Base-by-base conservation (phyloP, 139 green algal species). In the Bryopsis sp. region DNA sequence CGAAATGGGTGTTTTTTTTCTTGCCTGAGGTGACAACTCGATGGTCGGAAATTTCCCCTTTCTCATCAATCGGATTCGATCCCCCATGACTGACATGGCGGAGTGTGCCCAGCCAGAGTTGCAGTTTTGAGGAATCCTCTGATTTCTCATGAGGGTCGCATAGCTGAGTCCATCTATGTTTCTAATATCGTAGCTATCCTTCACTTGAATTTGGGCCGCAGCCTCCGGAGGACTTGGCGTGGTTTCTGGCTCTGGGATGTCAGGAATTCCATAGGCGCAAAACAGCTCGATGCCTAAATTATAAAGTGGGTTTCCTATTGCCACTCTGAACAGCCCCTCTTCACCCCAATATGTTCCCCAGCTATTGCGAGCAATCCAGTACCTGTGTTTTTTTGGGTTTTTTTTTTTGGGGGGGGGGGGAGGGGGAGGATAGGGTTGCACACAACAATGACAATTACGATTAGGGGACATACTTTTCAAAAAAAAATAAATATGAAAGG, bases 11-110 rank as follows among this genome's bases (percentile, higher is more conserved):
- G 24, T 36, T 57, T 50, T 38, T 47, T 6, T 72, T 60, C 28
- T 31, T 28, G n/a, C 63, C 43, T 70, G 63, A 31, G 63, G 63
- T 31, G 63, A 15, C 7, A 70, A 22, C 34, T 46, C 36, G 33
- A 80, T 46, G 24, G 76, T 32, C 22, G 80, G 79, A 48, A 47
- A 87, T 7, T 59, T 62, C 15, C 32, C 57, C 2, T 80, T 86
- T 47, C 68, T 38, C 46, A 63, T 47, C 28, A 86, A 84, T 37
- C 82, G 82, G 11, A 86, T 72, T 35, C 58, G 58, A 65, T 65
- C 58, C 7, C 43, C 43, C 6, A 65, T 7, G n/a, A 33, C 58
- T 47, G 58, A 65, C 32, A 33, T 65, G 32, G 58, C 58, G 39
- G 58, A 31, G n/a, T 65, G 58, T 39, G 58, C 58, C 58, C 58